A percentile compares a stretch with the other conserved stretches of the same genome.
Evolutionary conservation across 768 basidiomycete species (phyloP).

Genomic region (Leccinum incarnatum): DNA sequence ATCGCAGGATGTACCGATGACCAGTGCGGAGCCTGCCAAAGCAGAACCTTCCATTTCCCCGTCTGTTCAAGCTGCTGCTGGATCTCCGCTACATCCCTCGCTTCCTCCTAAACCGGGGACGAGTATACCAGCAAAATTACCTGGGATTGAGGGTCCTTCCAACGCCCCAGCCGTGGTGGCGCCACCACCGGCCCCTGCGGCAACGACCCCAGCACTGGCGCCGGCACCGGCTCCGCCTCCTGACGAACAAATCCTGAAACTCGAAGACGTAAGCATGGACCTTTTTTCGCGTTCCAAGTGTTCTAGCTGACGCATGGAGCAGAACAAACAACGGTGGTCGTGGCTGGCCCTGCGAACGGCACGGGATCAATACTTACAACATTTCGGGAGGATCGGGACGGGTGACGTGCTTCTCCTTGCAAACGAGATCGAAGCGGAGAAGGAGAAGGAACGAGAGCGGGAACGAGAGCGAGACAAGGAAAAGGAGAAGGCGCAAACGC

Average conservation of each 20-base stretch:
- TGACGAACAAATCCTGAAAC: slow-evolving; percentile 53
- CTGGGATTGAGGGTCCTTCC: slow-evolving; percentile 34
- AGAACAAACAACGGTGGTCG: slow-evolving; percentile 76
- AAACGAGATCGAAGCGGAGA: slow-evolving; percentile 36
- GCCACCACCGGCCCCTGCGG: slow-evolving; percentile 13
- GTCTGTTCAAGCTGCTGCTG: slow-evolving; percentile 15
- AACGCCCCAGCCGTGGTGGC: slow-evolving; percentile 11
- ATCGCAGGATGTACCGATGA: slow-evolving; percentile 19
- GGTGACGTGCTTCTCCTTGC: slow-evolving; percentile 61
- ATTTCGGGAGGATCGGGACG: slow-evolving; percentile 80
- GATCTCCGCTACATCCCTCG: slow-evolving; percentile 61
- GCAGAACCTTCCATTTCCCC: slow-evolving; percentile 10
- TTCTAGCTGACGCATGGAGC: slow-evolving; percentile 13
- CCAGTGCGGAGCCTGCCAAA: slow-evolving; percentile 19
- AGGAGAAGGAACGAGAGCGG: slow-evolving; percentile 37
- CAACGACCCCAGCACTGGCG: slow-evolving; percentile 14
- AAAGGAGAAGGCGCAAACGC: slow-evolving; percentile 25
- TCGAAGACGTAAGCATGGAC: slow-evolving; percentile 53
- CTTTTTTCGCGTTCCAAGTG: background rate
- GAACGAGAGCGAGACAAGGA: slow-evolving; percentile 37
- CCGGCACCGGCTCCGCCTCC: slow-evolving; percentile 29
- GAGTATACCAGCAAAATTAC: slow-evolving; percentile 28
- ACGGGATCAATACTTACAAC: slow-evolving; percentile 67
- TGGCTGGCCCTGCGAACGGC: slow-evolving; percentile 81
- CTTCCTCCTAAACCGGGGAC: slow-evolving; percentile 69